Percentiles rank a stretch among this genome's conserved stretches.
Conservation (phyloP, 768 basidiomycete genomes). For the Phylloporus rhodoxanthus region DNA sequence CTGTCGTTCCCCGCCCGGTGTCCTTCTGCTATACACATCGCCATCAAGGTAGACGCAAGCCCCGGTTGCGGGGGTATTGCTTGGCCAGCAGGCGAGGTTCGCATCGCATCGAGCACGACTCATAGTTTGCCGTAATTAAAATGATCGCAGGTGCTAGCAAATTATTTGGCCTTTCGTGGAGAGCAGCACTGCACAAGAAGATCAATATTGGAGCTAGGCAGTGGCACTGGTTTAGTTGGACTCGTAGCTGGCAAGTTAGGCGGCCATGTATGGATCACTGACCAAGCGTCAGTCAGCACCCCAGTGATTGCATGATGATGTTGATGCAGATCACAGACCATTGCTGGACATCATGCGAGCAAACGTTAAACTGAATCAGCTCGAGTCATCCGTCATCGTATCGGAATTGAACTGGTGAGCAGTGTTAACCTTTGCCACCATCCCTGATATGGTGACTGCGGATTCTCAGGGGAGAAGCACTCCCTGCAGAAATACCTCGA, state of each 20-base stretch:
- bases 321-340: constrained; percentile 42
- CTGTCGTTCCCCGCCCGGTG: constrained; percentile 32
- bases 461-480: constrained; percentile 54
- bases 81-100: constrained; percentile 89
- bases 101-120: constrained; percentile 11
- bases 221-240: constrained; percentile 91
- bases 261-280: constrained; percentile 73
- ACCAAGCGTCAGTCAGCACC: constrained; percentile 70
- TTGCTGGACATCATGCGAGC: constrained; percentile 71
- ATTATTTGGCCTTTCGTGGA: constrained; percentile 61
- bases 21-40: constrained; percentile 23
- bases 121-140: neutral
- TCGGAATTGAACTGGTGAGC: constrained; percentile 79
- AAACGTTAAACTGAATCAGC: constrained; percentile 65
- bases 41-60: constrained; percentile 65
- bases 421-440: constrained; percentile 6
- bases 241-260: constrained; percentile 71
- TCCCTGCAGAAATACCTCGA: constrained; percentile 42
- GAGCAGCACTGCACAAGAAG: constrained; percentile 44
- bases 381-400: constrained; percentile 47
- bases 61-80: constrained; percentile 90
- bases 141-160: constrained; percentile 60
- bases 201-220: constrained; percentile 76
- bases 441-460: constrained; percentile 2
- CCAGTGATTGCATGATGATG: constrained; percentile 7